Conservation (phyloP, 2,329 filamentous ascomycete genomes). For the Ceratocystis variospora region DNA sequence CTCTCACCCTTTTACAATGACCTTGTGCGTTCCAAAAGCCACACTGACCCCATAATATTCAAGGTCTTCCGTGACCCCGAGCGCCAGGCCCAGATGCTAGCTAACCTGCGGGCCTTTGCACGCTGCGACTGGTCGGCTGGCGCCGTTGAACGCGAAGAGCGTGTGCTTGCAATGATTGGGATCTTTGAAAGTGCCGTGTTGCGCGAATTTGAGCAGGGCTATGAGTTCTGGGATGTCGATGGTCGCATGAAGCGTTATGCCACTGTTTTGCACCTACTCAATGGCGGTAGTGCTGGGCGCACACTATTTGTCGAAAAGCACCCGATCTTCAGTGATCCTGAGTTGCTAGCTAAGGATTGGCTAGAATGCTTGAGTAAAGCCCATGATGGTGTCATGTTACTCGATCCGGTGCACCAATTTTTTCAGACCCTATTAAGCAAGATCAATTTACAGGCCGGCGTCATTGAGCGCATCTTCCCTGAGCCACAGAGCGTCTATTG, state of each 20-base stretch:
- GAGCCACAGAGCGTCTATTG: constrained; percentile 56
- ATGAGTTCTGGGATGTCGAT: constrained; percentile 76
- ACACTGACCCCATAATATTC: constrained; percentile 73
- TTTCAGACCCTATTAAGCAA: constrained; percentile 61
- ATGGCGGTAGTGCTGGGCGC: constrained; percentile 63
- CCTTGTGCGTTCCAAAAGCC: constrained; percentile 55
- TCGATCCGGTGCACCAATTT: constrained; percentile 70
- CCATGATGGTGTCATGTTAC: constrained; percentile 50
- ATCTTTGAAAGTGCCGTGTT: constrained; percentile 86
- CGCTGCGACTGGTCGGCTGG: constrained; percentile 69
- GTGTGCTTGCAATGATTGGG: constrained; percentile 57
- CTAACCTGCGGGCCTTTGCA: constrained; percentile 65
- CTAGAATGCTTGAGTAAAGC: constrained; percentile 68
- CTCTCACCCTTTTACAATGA: constrained; percentile 82
- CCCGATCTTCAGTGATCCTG: constrained; percentile 61
- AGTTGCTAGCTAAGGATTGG: constrained; percentile 52
- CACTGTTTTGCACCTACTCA: constrained; percentile 67
- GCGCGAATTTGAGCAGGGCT: constrained; percentile 84
- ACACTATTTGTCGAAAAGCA: constrained; percentile 85
- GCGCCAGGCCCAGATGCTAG: constrained; percentile 77
- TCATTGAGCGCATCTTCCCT: constrained; percentile 76
- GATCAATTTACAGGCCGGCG: constrained; percentile 65
- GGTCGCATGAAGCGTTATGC: constrained; percentile 83
- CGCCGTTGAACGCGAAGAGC: constrained; percentile 55
- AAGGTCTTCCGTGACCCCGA: constrained; percentile 77